Evolutionary conservation across 768 basidiomycete genomes (phyloP), one percentile per base, ranked within the genome.

Genomic region (Boletus eberwhitei): DNA sequence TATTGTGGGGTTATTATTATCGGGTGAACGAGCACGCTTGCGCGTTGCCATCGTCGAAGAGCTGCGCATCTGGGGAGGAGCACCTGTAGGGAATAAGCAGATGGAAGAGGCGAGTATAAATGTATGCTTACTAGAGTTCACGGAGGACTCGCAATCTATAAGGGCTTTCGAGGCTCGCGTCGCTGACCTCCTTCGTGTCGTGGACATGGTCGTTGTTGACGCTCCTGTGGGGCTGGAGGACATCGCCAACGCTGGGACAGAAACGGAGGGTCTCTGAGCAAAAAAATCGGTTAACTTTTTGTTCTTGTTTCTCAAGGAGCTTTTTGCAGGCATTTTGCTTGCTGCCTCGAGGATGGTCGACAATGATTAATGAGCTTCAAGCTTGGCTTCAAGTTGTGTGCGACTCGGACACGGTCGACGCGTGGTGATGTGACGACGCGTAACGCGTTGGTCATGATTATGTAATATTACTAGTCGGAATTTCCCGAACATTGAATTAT

Each of bases 261-360:
- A 48, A 7, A 61, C 53, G 35, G 67, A 62, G 1, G 64, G 55
- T 59, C 58, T 73, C 39, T 72, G 74, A 36, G 66, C 29, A 52
- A 83, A 83, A 60, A 79, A 84, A 37, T 79, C 74, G 8, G 79
- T 79, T 24, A 84, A 50, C 26, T 56, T 73, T 37, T 54, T 64
- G 56, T 64, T 64, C 24, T 55, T 57, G 47, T 58, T 45, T 54
- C 56, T 58, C 46, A 22, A 19, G 0, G 54, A 29, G 8, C 55
- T 48, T 66, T 58, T 54, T 38, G 55, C 11, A 38, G 56, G 54
- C 68, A 74, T 65, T 46, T 48, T 52, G 21, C 40, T 42, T 16
- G 47, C 26, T 24, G 26, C 43, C 48, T 43, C 16, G 34, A 48
- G 29, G 38, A 26, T 1, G 22, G 21, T 21, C n/a, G 43, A 35